These are phyloP conservation scores for Scheffersomyces stambukii DNA, from an alignment of 1,139 yeast species.

Conservation along the genomic window DNA sequence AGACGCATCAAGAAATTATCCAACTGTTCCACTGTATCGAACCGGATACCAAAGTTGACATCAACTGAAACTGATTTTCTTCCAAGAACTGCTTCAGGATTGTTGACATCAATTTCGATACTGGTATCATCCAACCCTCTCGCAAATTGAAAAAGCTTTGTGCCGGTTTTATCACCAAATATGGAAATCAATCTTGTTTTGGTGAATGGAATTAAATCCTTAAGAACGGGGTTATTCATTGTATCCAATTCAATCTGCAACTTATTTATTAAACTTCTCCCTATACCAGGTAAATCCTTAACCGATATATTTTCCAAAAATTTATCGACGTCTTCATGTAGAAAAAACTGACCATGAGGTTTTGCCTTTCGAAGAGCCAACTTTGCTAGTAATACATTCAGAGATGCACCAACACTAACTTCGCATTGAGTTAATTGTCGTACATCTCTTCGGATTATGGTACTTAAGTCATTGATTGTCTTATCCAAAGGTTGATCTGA, in stretches of 20 bases:
- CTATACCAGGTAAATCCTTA: slow-evolving; percentile 81
- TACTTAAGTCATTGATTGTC: slow-evolving; percentile 24
- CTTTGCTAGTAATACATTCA: slow-evolving; percentile 73
- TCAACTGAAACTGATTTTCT: slow-evolving; percentile 84
- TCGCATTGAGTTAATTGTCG: slow-evolving; percentile 51
- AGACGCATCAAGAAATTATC: slow-evolving; percentile 59
- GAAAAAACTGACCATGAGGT: slow-evolving; percentile 61
- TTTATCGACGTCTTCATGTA: slow-evolving; percentile 24
- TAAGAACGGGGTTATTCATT: slow-evolving; percentile 13
- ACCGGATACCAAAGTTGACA: slow-evolving; percentile 87
- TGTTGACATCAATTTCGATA: slow-evolving; percentile 45
- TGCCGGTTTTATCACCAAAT: slow-evolving; percentile 71
- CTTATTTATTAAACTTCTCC: slow-evolving; percentile 40
- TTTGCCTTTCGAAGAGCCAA: slow-evolving; percentile 73
- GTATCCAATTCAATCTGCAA: slow-evolving; percentile 6
- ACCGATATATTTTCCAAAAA: slow-evolving; percentile 47
- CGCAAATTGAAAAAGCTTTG: slow-evolving; percentile 53
- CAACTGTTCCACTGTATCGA: slow-evolving; percentile 55
- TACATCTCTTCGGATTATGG: slow-evolving; percentile 43
- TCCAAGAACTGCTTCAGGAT: slow-evolving; percentile 40
- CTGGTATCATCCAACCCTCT: slow-evolving; percentile 66
- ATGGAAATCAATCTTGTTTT: slow-evolving; percentile 33
- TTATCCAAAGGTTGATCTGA: slow-evolving; percentile 8
- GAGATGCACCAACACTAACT: slow-evolving; percentile 74
- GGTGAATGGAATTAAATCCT: slow-evolving; percentile 35